A percentile compares a stretch with the other conserved stretches of the same genome.
Conservation (phyloP, 2,329 filamentous ascomycete species). For the Hypoxylon sp. region DNA sequence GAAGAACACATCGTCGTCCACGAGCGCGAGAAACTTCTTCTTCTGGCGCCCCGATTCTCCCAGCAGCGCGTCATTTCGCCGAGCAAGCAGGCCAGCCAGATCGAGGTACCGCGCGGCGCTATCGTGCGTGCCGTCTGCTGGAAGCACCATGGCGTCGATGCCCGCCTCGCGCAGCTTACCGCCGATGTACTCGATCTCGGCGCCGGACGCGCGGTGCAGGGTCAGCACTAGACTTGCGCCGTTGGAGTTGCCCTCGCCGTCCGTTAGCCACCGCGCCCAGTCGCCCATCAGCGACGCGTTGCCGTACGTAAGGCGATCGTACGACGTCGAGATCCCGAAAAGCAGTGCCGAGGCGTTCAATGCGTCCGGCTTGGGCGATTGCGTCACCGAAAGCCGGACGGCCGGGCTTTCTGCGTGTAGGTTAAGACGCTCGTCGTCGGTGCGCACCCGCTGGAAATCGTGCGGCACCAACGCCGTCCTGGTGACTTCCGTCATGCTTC, state of each 20-base stretch:
- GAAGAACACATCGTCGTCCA: constrained; percentile 62
- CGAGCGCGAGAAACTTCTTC: constrained; percentile 56
- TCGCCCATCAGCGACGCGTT: constrained; percentile 56
- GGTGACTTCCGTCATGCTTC: constrained; percentile 42
- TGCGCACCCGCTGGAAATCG: constrained; percentile 34
- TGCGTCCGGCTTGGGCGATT: constrained; percentile 48
- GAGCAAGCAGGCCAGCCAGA: constrained; percentile 52
- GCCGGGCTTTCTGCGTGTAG: constrained; percentile 41
- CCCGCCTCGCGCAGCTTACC: constrained; percentile 51
- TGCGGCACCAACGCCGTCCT: constrained; percentile 28
- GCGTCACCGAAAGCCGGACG: constrained; percentile 52
- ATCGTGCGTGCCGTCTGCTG: constrained; percentile 51
- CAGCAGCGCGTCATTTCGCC: constrained; percentile 51
- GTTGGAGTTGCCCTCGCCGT: constrained; percentile 55
- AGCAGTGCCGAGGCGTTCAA: constrained; percentile 56
- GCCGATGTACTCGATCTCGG: constrained; percentile 51
- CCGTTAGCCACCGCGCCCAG: constrained; percentile 61
- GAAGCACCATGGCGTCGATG: constrained; percentile 55
- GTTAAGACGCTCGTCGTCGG: constrained; percentile 38
- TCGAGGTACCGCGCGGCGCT: constrained; percentile 54
- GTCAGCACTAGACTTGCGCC: constrained; percentile 59
- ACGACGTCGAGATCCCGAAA: constrained; percentile 60
- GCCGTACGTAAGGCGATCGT: constrained; percentile 54
- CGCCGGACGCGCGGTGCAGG: constrained; percentile 54
- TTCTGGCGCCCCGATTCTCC: constrained; percentile 52